These are phyloP conservation scores for Trichoderma semiorbis DNA, from an alignment of 2,329 filamentous ascomycete genomes.

Conservation along the genomic window DNA sequence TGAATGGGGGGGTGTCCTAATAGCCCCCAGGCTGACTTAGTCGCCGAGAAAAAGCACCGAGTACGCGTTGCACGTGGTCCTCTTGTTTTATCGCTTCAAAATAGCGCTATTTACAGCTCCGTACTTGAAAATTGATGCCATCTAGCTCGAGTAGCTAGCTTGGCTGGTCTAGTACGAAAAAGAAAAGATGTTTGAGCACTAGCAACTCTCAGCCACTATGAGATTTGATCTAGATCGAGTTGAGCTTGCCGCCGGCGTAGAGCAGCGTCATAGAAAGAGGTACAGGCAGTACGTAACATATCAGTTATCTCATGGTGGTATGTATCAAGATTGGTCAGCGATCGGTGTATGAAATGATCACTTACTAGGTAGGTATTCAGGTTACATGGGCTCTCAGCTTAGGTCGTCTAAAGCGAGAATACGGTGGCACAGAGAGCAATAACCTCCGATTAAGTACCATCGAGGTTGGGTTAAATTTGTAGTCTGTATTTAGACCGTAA, in stretches of 20 bases:
- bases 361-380: background rate
- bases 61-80: background rate
- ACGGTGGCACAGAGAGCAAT: background rate
- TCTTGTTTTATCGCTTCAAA: background rate
- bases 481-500: background rate
- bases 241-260: background rate
- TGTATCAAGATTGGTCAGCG: background rate
- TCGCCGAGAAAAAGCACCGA: background rate
- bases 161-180: background rate
- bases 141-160: background rate
- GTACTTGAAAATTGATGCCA: background rate
- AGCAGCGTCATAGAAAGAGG: background rate
- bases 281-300: background rate
- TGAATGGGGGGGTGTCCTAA: too few species aligned
- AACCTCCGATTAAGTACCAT: background rate
- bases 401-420: background rate
- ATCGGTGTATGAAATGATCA: background rate
- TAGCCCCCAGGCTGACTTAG: too few species aligned
- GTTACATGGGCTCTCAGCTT: background rate
- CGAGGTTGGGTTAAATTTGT: background rate
- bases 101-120: background rate
- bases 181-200: background rate
- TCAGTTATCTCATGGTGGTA: background rate
- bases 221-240: background rate
- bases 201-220: background rate